phyloP scores from a whole-genome alignment of 768 basidiomycete genomes.

The Ephemerocybe angulata region DNA sequence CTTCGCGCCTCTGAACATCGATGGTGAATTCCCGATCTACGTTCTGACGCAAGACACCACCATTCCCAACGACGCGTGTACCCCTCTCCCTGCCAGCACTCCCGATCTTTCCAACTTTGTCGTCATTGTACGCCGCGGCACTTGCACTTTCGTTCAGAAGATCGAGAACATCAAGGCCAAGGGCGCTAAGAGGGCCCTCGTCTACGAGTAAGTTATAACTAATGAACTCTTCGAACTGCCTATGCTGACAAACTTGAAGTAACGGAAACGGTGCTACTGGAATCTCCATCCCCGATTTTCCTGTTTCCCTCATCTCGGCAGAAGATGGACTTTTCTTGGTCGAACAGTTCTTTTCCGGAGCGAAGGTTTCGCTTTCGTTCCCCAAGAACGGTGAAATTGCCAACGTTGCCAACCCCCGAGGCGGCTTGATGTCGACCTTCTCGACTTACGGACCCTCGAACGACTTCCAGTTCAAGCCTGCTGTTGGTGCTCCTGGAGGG shows the following conservation, averaged over 20 bases:
- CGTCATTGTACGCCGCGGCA: constrained; percentile 56
- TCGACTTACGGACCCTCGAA: constrained; percentile 57
- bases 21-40: constrained; percentile 48
- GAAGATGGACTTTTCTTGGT: constrained; percentile 55
- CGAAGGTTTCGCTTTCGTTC: constrained; percentile 41
- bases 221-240: not conserved
- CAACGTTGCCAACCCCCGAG: constrained; percentile 45
- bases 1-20: constrained; percentile 43
- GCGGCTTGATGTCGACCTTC: constrained; percentile 55
- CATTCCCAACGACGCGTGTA: constrained; percentile 55
- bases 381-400: constrained; percentile 41
- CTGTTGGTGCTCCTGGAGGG: constrained; percentile 51
- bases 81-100: constrained; percentile 46
- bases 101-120: constrained; percentile 53
- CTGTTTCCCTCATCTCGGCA: constrained; percentile 48
- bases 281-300: constrained; percentile 44
- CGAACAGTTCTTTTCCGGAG: constrained; percentile 44
- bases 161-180: constrained; percentile 50
- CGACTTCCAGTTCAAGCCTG: constrained; percentile 56
- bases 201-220: constrained; percentile 48
- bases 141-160: constrained; percentile 56
- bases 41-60: constrained; percentile 56
- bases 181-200: constrained; percentile 44
- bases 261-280: constrained; percentile 45
- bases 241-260: constrained; percentile 22